Evolutionary conservation across 768 basidiomycete genomes (phyloP).

Genomic region (Suillus hirtellus): DNA sequence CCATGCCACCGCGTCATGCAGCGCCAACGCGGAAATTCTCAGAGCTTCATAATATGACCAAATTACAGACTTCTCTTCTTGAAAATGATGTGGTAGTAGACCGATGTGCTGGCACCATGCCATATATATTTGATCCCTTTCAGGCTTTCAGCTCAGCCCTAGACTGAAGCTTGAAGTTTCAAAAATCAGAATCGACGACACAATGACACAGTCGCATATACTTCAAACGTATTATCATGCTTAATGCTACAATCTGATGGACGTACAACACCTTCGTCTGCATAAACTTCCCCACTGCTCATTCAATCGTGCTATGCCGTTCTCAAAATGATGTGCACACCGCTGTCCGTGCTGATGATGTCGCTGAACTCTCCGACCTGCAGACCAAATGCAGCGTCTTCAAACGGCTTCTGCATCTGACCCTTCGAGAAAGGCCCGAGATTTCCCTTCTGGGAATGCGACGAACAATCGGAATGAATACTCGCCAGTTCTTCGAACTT

Average conservation of each 20-base stretch:
- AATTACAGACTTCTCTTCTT: not conserved
- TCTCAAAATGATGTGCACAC: constrained; percentile 91
- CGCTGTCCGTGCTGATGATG: constrained; percentile 87
- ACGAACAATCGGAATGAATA: constrained; percentile 86
- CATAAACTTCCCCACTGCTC: constrained; percentile 5
- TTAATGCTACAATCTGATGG: constrained; percentile 5
- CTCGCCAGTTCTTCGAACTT: constrained; percentile 79
- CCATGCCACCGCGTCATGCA: not conserved
- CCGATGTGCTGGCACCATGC: not conserved
- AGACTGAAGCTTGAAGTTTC: not conserved
- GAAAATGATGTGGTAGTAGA: not conserved
- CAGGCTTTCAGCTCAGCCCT: not conserved
- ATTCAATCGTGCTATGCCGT: constrained; percentile 50
- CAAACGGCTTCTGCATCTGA: constrained; percentile 98
- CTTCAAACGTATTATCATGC: constrained; percentile 1
- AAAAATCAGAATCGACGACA: not conserved
- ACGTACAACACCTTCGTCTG: constrained; percentile 4
- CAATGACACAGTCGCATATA: not conserved
- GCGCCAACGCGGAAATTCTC: not conserved
- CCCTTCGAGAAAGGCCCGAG: constrained; percentile 82
- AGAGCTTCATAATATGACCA: not conserved
- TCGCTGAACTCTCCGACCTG: constrained; percentile 77
- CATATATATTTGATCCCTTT: not conserved
- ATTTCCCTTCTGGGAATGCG: constrained; percentile 80
- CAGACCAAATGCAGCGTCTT: constrained; percentile 80